Base-by-base conservation (phyloP, 176 grass and related monocot genomes). In the Zea luxurians region DNA sequence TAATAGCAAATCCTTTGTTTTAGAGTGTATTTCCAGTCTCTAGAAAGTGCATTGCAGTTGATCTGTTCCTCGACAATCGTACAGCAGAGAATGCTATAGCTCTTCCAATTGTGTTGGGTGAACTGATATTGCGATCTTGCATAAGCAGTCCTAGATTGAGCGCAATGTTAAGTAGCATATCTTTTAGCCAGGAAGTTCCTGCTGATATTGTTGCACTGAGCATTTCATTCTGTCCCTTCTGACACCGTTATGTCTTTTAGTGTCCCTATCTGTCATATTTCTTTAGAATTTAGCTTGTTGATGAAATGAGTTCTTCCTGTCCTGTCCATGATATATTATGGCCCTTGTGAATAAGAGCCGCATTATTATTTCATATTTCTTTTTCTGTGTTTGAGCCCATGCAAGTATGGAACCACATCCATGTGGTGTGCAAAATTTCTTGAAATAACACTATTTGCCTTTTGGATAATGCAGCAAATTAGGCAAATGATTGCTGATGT, bases 401-500 rank as follows among this genome's bases (percentile, higher is more conserved):
- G 8, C 20, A 55, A 6, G 1, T 44, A n/a, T 54, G 65, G 8
- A 16, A 27, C 2, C 67, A 5, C 15, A 52, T 15, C 4, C 11
- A 34, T 80, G 1, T 66, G 34, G 18, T 43, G 66, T 42, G 13
- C 7, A 77, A 71, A 66, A 44, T 37, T 61, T 37, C 15, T 85
- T 16, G 37, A 53, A 34, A 5, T 89, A 44, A 85, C 44, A 20
- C 49, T 66, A 44, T 10, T 9, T 2, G 42, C 9, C 43, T 61
- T 61, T 65, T 55, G 71, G 65, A 58, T 92, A 89, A 76, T 90
- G 50, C 86, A 99, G 96, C 88, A 99, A 91, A 89, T 99, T 49
- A 84, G 87, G n/a, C 70, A 90, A 86, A 93, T 99, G 90, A 99
- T 99, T 87, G 88, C 83, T 86, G 92, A 99, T 83, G 90, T 99